Base-by-base conservation (phyloP, 2,329 filamentous ascomycete species). In the Cordyceps fumosorosea region DNA sequence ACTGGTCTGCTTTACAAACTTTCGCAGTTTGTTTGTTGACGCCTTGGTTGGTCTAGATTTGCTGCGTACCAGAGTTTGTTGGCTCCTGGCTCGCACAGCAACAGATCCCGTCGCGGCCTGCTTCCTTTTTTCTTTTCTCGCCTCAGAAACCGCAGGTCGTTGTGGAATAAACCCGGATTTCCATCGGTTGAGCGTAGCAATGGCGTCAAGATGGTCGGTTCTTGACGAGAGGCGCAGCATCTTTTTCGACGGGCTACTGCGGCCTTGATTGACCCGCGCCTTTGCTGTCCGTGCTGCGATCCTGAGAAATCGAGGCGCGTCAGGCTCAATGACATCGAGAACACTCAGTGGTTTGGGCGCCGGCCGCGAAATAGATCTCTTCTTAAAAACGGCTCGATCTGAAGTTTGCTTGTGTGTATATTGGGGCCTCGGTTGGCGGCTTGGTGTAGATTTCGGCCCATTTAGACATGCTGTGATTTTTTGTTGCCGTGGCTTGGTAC, bases 281-380 rank as follows among this genome's bases (percentile, higher is more conserved):
- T 74, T 80, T 4, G 80, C 84, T 58, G 82, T 78, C 18, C 86
- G 83, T 50, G 84, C 84, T 56, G 86, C 86, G 67, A 89, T 79
- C 63, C 79, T 84, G 40, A 89, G 73, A 65, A 88, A 88, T 2
- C 70, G 72, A 1, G 86, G 86, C 0, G 84, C 82, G 62, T 76
- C 68, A 2, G 75, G 69, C 64, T 81, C 79, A 51, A 82, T 75
- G 24, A 86, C 79, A 70, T 88, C 85, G n/a, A 88, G 69, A 61
- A 88, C 86, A 66, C 85, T 81, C 22, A 88, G 75, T 22, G 70
- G 72, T 10, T 50, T 55, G 3, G 83, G 82, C n/a, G 80, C 32
- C 16, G 44, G 18, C n/a, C 34, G 52, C 11, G 44, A 20, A 20
- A 44, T 24, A 22, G 59, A 11, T 20, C 24, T 47, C 24, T 18